Evolutionary conservation across 208 protist species (phyloP), one percentile per base, ranked within the genome.

Genomic region (Sergeia podlipaevii): DNA sequence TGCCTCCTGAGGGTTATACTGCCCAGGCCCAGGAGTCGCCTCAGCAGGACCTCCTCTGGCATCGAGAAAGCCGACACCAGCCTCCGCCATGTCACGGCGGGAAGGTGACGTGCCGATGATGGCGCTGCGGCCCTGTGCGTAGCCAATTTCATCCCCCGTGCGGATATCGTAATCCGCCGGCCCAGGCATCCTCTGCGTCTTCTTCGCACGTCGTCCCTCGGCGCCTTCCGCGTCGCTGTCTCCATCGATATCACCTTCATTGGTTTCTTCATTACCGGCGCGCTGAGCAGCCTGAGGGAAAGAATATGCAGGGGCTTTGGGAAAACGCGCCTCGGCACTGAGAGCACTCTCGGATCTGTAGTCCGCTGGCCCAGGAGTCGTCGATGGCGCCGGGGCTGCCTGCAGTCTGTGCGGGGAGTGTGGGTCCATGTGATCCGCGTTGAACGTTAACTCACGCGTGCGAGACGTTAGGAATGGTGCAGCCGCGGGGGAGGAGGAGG

Each of bases 141-240:
- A 28, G 2, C 10, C 45, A 7, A 62, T 17, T 18, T 62, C 56
- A 2, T 50, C 33, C 2, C 56, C 56, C 3, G 56, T 60, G 41
- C 23, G 30, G 13, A 24, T 32, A 0, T 4, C 5, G 23, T 60
- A 60, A 5, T 39, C 41, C 3, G 18, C 53, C 10, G 53, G 53
- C 8, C 69, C 42, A 55, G 62, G 11, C 62, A 63, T n/a, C 55
- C 39, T 11, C 61, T 59, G 1, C 57, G 52, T 20, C 58, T 59
- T 28, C 65, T 72, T n/a, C 64, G 56, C n/a, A 65, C 56, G 33
- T 57, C 64, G n/a, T 23, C 43, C 64, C 64, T 59, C 21, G 27
- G 50, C 21, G 44, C 32, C 3, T 41, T 32, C 8, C 18, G 15
- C 15, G 11, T 32, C 11, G 21, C 26, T 30, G 3, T 6, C 59